A percentile compares a stretch with the other conserved stretches of the same genome.
Conservation (phyloP, 2,329 filamentous ascomycete genomes). For the Sclerotinia trifoliorum region DNA sequence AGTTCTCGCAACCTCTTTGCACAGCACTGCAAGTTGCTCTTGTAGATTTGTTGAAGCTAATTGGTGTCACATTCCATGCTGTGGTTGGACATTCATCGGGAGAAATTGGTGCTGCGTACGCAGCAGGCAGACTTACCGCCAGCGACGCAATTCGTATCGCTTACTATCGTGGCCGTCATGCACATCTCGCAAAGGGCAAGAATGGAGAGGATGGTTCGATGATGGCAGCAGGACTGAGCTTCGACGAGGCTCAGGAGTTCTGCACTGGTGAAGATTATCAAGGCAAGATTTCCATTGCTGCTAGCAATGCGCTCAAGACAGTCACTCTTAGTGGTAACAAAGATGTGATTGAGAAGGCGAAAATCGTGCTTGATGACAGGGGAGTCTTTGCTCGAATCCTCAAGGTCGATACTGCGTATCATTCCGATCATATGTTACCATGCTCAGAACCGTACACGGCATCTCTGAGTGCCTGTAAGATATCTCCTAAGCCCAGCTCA, state of each 20-base stretch:
- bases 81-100: constrained; percentile 50
- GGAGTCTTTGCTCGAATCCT: constrained; percentile 26
- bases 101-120: constrained; percentile 50
- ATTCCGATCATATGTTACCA: constrained; percentile 32
- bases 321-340: constrained; percentile 36
- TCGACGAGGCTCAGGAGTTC: constrained; percentile 24
- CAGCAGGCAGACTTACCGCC: constrained; percentile 40
- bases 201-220: constrained; percentile 45
- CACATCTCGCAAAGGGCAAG: constrained; percentile 27
- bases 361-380: constrained; percentile 24
- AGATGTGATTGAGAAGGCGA: constrained; percentile 25
- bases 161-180: constrained; percentile 42
- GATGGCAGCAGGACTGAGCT: constrained; percentile 47
- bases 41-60: constrained; percentile 45
- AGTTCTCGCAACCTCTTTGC: constrained; percentile 44
- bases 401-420: constrained; percentile 34
- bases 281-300: constrained; percentile 35
- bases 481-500: constrained; percentile 28
- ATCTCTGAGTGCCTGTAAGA: constrained; percentile 28
- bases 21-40: constrained; percentile 50
- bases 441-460: constrained; percentile 29
- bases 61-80: constrained; percentile 41
- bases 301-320: constrained; percentile 32
- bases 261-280: constrained; percentile 23
- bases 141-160: constrained; percentile 45